Evolutionary conservation across 1,139 yeast species (phyloP), one percentile per base, ranked within the genome.

Genomic region (Williopsis jadinii): DNA sequence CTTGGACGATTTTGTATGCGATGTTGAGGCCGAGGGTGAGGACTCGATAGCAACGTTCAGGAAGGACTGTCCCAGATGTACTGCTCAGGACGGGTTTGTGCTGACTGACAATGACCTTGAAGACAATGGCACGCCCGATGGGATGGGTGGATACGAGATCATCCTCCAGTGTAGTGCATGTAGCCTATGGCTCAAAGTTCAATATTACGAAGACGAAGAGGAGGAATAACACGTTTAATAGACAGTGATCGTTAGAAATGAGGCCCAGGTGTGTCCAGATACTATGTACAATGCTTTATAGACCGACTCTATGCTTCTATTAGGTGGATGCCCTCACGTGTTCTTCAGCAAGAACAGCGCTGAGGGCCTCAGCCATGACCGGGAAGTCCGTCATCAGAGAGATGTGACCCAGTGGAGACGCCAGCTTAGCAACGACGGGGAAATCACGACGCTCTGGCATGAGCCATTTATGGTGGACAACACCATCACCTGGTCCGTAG

Each of bases 401-500:
- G 9, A 88, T 92, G 62, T 88, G 97, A 3, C 95, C 95, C 36
- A 75, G 65, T 3, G 67, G 71, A 40, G 84, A 73, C 2, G 80
- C 69, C 42, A 84, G 69, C 54, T 80, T 83, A 9, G 85, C 90
- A 13, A 74, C 85, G 3, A 84, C 75, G 0, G 72, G 65, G 55
- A 82, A 87, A 0, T 94, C 94, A 49, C 71, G 70, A 27, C 67
- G 63, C 53, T 82, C 84, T 0, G 97, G 96, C 77, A 87, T 75
- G 34, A 85, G 62, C 81, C 90, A 82, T 48, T 77, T 77, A 52
- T 82, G 86, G 60, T 85, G 87, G 1, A 87, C 84, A 12, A 88
- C 96, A 30, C 97, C 97, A 57, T 88, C 97, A 8, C 97, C 97
- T 9, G 88, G 88, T 0, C 95, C 95, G 58, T 85, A 87, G 52